Evolutionary conservation across 139 green algal species (phyloP), one percentile per base, ranked within the genome.

Genomic region (Astrephomene gubernaculifera): DNA sequence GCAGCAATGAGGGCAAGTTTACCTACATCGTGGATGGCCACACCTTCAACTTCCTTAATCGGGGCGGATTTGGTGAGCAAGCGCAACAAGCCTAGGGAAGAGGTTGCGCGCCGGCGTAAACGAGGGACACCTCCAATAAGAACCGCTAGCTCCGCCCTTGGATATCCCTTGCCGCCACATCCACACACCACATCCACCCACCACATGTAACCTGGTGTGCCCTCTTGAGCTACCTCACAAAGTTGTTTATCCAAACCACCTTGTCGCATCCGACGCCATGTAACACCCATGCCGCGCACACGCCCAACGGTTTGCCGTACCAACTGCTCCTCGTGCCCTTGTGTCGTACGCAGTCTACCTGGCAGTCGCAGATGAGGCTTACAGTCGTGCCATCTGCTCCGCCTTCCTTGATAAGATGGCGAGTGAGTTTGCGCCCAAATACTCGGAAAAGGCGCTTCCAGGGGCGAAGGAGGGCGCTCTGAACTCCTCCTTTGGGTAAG

Each of bases 281-380:
- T 12, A 57, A 12, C 49, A 57, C 49, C 49, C 49, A 12, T 57
- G 12, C 17, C 49, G 49, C 49, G 49, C 49, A 12, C 54, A 65
- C 14, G 21, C 54, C 14, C 12, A 65, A 5, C 54, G 21, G 54
- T 65, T 8, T 24, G 54, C 54, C 5, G 54, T 24, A 65, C 21
- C 54, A 65, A 24, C 54, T 10, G 17, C 61, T 39, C 22, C 61
- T 39, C 27, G 3, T 68, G 61, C 8, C 27, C 7, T n/a, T 44
- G 9, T 53, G 41, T 1, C 25, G 14, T 39, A 29, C 29, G 61
- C 91, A 97, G 93, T 87, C 10, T 99, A 95, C 85, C 79, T 98
- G 71, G 96, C 96, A 31, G 96, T 99, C 0, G 96, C 97, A 19
- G 95, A 98, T 43, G 95, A 97, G 80, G 90, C 89, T 12, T 96